Conservation (phyloP, 2,329 filamentous ascomycete genomes). For the Aotearoamyces nothofagi region DNA sequence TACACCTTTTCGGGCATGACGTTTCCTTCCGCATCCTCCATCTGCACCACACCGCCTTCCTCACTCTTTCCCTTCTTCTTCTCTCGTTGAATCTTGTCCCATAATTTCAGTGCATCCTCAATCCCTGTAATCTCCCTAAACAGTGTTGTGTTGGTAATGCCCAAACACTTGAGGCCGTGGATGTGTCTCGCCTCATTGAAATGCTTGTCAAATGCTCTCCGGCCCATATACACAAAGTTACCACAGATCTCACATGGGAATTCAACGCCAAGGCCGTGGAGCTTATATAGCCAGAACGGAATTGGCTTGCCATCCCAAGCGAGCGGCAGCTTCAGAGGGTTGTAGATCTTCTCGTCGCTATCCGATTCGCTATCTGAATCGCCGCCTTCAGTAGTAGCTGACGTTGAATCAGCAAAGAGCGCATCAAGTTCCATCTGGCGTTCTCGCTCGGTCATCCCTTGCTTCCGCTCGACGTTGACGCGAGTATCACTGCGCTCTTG, state of each 20-base stretch:
- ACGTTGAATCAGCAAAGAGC: conserved; percentile 47
- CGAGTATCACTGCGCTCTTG: conserved; percentile 79
- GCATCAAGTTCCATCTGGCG: conserved; percentile 88
- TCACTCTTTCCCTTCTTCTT: conserved; percentile 63
- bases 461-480: conserved; percentile 89
- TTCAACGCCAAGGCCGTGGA: conserved; percentile 89
- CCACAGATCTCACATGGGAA: conserved; percentile 94
- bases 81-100: conserved; percentile 85
- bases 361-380: conserved; percentile 55
- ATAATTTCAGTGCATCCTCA: conserved; percentile 72
- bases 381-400: conserved; percentile 21
- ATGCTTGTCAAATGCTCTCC: conserved; percentile 93
- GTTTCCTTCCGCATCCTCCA: conserved; percentile 95
- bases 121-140: conserved; percentile 93
- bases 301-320: conserved; percentile 99
- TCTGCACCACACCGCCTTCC: conserved; percentile 81
- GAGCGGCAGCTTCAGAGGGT: conserved; percentile 86
- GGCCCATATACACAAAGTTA: conserved; percentile 97
- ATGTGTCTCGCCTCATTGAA: conserved; percentile 91
- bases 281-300: conserved; percentile 95
- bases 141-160: conserved; percentile 78
- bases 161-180: conserved; percentile 84
- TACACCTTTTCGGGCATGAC: conserved; percentile 99
- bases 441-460: conserved; percentile 95
- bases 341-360: conserved; percentile 82